These are phyloP conservation scores for Takashimella tepidaria DNA, from an alignment of 1,284 basidiomycete species.

Conservation along the genomic window DNA sequence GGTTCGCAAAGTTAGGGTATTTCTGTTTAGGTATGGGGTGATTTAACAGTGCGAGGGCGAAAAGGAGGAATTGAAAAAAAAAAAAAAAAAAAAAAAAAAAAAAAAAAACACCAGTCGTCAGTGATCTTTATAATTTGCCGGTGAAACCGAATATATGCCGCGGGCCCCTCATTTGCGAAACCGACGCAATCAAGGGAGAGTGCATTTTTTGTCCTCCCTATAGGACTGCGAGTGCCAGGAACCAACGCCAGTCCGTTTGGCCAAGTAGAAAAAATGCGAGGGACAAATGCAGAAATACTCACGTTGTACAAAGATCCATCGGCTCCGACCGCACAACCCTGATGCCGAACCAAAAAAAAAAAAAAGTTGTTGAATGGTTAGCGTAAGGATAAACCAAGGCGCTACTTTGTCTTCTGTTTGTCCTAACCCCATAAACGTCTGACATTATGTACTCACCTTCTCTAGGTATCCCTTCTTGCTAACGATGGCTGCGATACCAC, in stretches of 20 bases:
- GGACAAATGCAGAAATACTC: conserved; percentile 37
- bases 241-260: background rate
- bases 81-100: background rate
- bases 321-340: conserved; percentile 78
- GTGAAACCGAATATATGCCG: too few relatives aligned
- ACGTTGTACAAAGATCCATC: conserved; percentile 92
- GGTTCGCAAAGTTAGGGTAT: conserved; percentile 87
- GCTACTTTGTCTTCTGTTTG: too few relatives aligned
- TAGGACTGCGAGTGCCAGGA: background rate
- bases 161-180: too few relatives aligned
- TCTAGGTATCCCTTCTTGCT: conserved; percentile 87
- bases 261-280: background rate
- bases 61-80: too few relatives aligned
- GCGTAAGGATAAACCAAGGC: background rate
- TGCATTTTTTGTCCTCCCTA: too few relatives aligned
- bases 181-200: too few relatives aligned
- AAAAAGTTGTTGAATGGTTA: background rate
- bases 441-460: conserved; percentile 43
- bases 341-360: background rate
- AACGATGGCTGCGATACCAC: conserved; percentile 91
- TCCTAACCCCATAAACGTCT: background rate
- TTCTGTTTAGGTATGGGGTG: conserved; percentile 55
- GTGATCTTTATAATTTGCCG: too few relatives aligned
- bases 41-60: too few relatives aligned
- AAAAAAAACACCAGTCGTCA: too few relatives aligned